A percentile compares a stretch with the other conserved stretches of the same genome.
Evolutionary conservation across 208 protist species (phyloP).

Genomic region (Trypanosoma melophagium): DNA sequence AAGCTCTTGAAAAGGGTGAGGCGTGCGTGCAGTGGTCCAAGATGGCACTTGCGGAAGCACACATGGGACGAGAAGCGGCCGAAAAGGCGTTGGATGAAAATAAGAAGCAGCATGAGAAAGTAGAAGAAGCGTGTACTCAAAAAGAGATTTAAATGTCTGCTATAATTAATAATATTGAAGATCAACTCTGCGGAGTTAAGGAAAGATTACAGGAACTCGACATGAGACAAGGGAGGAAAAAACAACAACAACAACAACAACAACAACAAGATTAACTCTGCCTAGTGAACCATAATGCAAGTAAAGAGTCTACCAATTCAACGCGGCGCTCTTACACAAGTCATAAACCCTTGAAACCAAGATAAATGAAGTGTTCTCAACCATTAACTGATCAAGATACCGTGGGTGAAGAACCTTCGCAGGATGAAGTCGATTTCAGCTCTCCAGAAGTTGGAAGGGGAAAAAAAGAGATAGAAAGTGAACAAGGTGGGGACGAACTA

Average conservation of each 20-base stretch:
- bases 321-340: neutral
- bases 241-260: neutral
- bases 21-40: neutral
- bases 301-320: neutral
- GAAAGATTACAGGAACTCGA: neutral
- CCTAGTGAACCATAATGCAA: neutral
- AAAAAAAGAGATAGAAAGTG: neutral
- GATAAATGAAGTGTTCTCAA: neutral
- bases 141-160: neutral
- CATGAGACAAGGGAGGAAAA: neutral
- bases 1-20: conserved; percentile 7
- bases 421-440: neutral
- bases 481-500: neutral
- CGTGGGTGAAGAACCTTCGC: neutral
- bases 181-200: neutral
- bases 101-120: neutral
- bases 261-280: too few species aligned
- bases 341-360: neutral
- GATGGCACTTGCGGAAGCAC: neutral
- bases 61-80: neutral
- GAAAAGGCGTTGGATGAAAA: conserved; percentile 3
- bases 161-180: conserved; percentile 7
- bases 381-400: neutral
- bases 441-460: neutral
- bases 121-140: conserved; percentile 1